These are phyloP conservation scores for Phytophthora sp. DNA, from an alignment of 352 stramenopile genomes.

Conservation along the genomic window DNA sequence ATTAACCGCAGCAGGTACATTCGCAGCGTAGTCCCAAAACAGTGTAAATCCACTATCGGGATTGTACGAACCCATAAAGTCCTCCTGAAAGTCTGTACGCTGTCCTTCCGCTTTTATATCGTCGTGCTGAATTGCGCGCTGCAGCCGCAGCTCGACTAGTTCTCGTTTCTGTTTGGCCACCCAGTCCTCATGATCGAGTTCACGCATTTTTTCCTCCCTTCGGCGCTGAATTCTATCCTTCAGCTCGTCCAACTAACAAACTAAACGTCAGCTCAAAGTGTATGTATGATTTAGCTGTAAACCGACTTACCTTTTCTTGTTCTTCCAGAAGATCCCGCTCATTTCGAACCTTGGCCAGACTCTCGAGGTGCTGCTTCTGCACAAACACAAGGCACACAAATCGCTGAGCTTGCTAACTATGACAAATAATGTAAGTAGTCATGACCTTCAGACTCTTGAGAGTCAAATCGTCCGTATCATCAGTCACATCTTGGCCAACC, in stretches of 20 bases:
- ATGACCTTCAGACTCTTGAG: slow-evolving; percentile 52
- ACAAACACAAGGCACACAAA: neutral
- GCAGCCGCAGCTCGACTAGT: slow-evolving; percentile 43
- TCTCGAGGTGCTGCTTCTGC: slow-evolving; percentile 49
- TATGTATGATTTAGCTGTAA: neutral
- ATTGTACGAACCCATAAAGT: slow-evolving; percentile 23
- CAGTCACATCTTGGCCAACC: neutral
- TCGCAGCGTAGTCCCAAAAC: slow-evolving; percentile 54
- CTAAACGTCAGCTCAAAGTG: neutral
- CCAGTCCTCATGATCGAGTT: slow-evolving; percentile 55
- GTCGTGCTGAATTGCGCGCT: slow-evolving; percentile 42
- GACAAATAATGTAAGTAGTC: neutral
- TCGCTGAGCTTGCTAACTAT: no score
- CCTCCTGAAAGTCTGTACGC: slow-evolving; percentile 1
- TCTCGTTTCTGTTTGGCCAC: slow-evolving; percentile 60
- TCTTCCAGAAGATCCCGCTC: slow-evolving; percentile 65
- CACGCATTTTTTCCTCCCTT: slow-evolving; percentile 50
- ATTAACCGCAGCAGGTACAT: slow-evolving; percentile 25
- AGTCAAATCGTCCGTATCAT: slow-evolving; percentile 22
- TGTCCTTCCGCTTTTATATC: neutral
- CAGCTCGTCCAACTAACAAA: slow-evolving; percentile 48
- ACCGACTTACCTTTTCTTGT: slow-evolving; percentile 52
- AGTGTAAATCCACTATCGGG: slow-evolving; percentile 44
- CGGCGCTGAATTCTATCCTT: slow-evolving; percentile 51
- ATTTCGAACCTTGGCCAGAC: slow-evolving; percentile 52